Base-by-base conservation (phyloP, 1,139 yeast species). In the Candida sanyaensis region DNA sequence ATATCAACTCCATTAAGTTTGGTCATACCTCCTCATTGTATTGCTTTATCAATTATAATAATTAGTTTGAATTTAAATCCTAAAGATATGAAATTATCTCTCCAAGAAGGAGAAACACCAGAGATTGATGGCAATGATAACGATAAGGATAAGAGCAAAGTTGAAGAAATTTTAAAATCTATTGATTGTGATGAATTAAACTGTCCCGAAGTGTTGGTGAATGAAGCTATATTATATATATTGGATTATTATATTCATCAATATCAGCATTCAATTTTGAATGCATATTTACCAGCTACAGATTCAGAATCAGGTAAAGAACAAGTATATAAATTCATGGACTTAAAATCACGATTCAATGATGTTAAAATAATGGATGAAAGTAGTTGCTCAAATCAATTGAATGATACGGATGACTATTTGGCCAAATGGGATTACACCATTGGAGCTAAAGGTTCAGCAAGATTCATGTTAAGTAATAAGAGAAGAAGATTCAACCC, bases 21-120 rank as follows among this genome's bases (percentile, higher is more conserved):
- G 36, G 84, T 82, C 60, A 77, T 82, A 12, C 96, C 98, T 0
- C 86, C 92, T 2, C 96, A 91, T 62, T 79, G 88, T 37, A 81
- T 87, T 41, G 95, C 97, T 0, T 64, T 90, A 48, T 89, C 92
- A 1, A 79, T 84, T 29, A 66, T 75, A 13, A 74, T 75, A 30
- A 68, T 76, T 6, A 62, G 77, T 2, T 64, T 75, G 40, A 73
- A 75, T 52, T 60, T 75, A 40, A 71, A 73, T 47, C 77, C 78
- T 1, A 56, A 59, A 32, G 77, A 73, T 42, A 56, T 76, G 37
- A 51, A 53, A 7, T 56, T 61, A 21, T 63, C 62, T 47, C 55
- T 57, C 32, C 54, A 49, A 38, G 45, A 47, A 10, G 50, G 51
- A 7, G 50, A 50, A n/a, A 17, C 21, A 26, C 28, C 6, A 26